These are phyloP conservation scores for Emmonsiellopsis sp. DNA, from an alignment of 2,329 filamentous ascomycete genomes.

Conservation along the genomic window DNA sequence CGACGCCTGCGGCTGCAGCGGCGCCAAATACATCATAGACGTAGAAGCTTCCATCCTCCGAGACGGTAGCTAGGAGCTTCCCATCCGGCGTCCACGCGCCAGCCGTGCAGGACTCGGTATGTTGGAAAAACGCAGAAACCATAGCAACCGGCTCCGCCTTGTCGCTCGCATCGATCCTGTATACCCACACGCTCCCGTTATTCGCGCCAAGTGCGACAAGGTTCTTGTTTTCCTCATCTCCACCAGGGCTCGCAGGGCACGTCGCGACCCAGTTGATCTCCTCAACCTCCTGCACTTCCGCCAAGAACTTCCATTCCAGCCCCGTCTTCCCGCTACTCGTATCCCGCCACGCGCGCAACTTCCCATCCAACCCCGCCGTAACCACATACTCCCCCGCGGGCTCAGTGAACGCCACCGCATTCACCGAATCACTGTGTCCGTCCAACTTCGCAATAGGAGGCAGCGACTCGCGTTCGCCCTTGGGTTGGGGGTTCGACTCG, in stretches of 20 bases:
- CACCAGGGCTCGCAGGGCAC: slow-evolving; percentile 50
- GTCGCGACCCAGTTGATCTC: slow-evolving; percentile 86
- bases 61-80: slow-evolving; percentile 73
- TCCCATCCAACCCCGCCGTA: slow-evolving; percentile 82
- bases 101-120: slow-evolving; percentile 76
- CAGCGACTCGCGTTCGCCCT: slow-evolving; percentile 51
- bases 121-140: slow-evolving; percentile 84
- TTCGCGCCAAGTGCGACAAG: slow-evolving; percentile 77
- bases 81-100: slow-evolving; percentile 88
- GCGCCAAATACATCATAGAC: slow-evolving; percentile 88
- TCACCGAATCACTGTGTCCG: slow-evolving; percentile 89
- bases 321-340: slow-evolving; percentile 37
- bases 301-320: slow-evolving; percentile 56
- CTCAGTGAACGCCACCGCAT: slow-evolving; percentile 72
- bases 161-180: slow-evolving; percentile 65
- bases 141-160: slow-evolving; percentile 60
- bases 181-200: slow-evolving; percentile 93
- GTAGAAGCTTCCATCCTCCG: slow-evolving; percentile 78
- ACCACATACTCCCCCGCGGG: slow-evolving; percentile 75
- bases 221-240: slow-evolving; percentile 54
- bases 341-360: slow-evolving; percentile 60
- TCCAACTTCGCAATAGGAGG: slow-evolving; percentile 63
- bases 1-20: slow-evolving; percentile 56
- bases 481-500: slow-evolving; percentile 54
- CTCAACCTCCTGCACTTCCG: slow-evolving; percentile 77